Evolutionary conservation across 352 stramenopile species (phyloP).

Genomic region (Globisporangium sylvaticum): DNA sequence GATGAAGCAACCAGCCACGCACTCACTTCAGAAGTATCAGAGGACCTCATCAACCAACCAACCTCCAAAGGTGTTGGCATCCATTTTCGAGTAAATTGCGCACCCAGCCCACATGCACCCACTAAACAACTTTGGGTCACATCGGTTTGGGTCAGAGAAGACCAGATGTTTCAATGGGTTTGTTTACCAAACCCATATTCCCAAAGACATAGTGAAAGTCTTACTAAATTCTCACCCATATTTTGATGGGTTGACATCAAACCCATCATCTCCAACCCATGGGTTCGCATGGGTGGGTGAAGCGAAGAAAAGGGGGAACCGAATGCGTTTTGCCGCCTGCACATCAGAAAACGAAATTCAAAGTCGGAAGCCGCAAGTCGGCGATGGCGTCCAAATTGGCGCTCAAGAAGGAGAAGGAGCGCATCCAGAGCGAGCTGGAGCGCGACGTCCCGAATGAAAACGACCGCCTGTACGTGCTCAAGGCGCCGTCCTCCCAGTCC

Average conservation of each 20-base stretch:
- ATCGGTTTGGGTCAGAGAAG: background rate
- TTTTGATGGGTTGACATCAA: background rate
- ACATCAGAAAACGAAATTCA: background rate
- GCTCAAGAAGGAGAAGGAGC: conserved; percentile 3
- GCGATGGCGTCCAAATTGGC: background rate
- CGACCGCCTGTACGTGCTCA: background rate
- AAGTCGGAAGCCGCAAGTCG: background rate
- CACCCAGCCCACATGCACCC: background rate
- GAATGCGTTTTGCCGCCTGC: background rate
- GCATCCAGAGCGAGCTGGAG: conserved; percentile 3
- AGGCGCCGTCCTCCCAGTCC: background rate
- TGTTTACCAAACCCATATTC: background rate
- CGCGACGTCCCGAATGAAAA: background rate
- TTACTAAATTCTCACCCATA: background rate
- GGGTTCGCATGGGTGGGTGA: background rate
- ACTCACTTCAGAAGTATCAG: no score
- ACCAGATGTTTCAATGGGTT: background rate
- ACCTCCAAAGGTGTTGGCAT: background rate
- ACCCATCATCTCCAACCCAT: background rate
- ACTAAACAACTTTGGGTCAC: background rate
- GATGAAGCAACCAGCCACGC: background rate
- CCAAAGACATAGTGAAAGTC: background rate
- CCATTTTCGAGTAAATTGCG: background rate
- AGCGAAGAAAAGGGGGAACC: background rate
- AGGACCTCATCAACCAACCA: no score